These are phyloP conservation scores for bread wheat (Triticum aestivum) DNA, from an alignment of 176 grass and related monocot species.

Conservation along the genomic window DNA sequence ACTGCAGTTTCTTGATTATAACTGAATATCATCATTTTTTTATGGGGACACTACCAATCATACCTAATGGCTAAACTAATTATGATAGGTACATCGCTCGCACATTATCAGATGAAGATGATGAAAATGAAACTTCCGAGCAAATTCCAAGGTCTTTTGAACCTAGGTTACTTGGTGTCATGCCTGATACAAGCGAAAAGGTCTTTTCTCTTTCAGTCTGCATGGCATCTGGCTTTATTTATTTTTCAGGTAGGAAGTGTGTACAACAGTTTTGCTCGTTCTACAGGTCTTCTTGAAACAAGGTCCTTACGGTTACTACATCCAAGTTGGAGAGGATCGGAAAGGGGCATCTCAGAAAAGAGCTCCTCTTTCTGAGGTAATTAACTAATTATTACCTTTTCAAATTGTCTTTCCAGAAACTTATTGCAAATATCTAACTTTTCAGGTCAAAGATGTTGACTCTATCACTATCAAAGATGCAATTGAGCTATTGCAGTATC, in stretches of 20 bases:
- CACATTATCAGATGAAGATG: slow-evolving; percentile 58
- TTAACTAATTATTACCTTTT: slow-evolving; percentile 3
- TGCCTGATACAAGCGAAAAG: slow-evolving; percentile 66
- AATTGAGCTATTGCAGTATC: slow-evolving; percentile 86
- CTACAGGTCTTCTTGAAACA: slow-evolving; percentile 80
- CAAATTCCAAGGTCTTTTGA: slow-evolving; percentile 39
- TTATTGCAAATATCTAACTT: slow-evolving; percentile 8
- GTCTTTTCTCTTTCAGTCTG: slow-evolving; percentile 32
- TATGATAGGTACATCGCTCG: slow-evolving; percentile 72
- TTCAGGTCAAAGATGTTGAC: slow-evolving; percentile 64
- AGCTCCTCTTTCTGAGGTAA: slow-evolving; percentile 67
- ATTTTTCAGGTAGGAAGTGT: neutral
- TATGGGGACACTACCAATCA: neutral
- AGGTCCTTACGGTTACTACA: slow-evolving; percentile 80
- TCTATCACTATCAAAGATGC: slow-evolving; percentile 79
- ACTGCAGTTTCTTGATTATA: slow-evolving; percentile 18
- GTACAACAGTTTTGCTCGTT: slow-evolving; percentile 23
- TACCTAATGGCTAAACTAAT: slow-evolving; percentile 25
- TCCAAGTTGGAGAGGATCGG: slow-evolving; percentile 85
- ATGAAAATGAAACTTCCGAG: slow-evolving; percentile 46
- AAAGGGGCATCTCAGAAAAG: slow-evolving; percentile 66
- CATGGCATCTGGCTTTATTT: slow-evolving; percentile 12
- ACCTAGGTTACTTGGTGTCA: slow-evolving; percentile 60
- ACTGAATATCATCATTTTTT: neutral
- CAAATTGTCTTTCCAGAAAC: neutral